Evolutionary conservation across 805 yeast species (phyloP), one percentile per base, ranked within the genome.

Genomic region (Lachancea waltii): DNA sequence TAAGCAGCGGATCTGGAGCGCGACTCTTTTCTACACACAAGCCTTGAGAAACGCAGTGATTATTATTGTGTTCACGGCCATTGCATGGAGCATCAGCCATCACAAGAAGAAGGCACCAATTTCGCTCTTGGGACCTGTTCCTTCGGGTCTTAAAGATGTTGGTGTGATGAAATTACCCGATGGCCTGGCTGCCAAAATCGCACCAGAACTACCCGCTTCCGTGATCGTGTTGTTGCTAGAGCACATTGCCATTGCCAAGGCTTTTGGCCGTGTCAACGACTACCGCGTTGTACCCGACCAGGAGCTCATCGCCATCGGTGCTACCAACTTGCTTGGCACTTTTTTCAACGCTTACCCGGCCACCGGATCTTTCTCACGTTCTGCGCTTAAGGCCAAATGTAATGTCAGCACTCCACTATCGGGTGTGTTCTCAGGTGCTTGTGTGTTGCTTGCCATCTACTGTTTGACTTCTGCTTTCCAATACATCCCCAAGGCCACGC

Each of bases 361-460:
- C 6, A 89, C 97, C 4, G 97, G 97, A 32, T 89, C 97, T 1
- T 89, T 89, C 62, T 84, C 95, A 14, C 80, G 97, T 68, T 83
- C 95, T 31, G 97, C 97, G 6, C 72, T 89, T 53, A 89, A 90
- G 65, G 81, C 95, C 36, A 89, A 89, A 64, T 89, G 95, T 72
- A 95, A 95, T 58, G 97, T 89, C 32, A 76, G 87, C 56, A 89
- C 97, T 15, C 97, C 97, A 24, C 67, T 89, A 44, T 94, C 95
- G 31, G 95, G 96, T 65, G 71, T 86, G 29, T 83, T 79, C 62
- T 84, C 95, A 9, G 97, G 96, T 57, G 76, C 75, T 31, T 87
- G 90, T 63, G 97, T 89, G 18, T 64, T 89, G 45, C 67, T 89
- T 46, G 95, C 97, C 2, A 70, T 89, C 46, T 89, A 87, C 62